Base-by-base conservation (phyloP, 164 flowering plant genomes). In the Magnolia kwangsiensis region DNA sequence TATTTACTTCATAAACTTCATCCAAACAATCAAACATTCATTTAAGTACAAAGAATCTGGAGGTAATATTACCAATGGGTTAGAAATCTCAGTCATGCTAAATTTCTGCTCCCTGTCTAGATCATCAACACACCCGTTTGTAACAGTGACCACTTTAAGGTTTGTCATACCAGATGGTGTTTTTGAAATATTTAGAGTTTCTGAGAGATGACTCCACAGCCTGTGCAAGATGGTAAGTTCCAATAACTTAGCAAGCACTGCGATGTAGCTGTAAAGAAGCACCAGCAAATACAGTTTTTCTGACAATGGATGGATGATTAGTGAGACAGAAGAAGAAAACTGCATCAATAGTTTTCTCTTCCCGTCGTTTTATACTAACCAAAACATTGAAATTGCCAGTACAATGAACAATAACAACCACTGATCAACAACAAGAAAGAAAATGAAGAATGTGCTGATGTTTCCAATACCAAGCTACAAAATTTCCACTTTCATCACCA, bases 381-480 rank as follows among this genome's bases (percentile, higher is more conserved):
- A 63, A 21, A 63, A 63, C 7, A 63, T 18, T n/a, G 65, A 63
- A 18, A 7, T n/a, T 7, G 19, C 65, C 69, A 66, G n/a, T 65
- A 13, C 27, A 31, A 68, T 14, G 71, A 68, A 13, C 50, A 31
- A 31, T 5, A 68, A 24, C 14, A 27, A 31, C 50, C 8, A 31
- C 14, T 27, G 74, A 50, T 51, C 11, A 59, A 37, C 45, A 37
- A 37, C 7, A 5, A n/a, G 45, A 31, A 50, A 27, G 50, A 50
- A 19, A 55, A 51, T 50, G 29, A 71, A 74, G 18, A 68, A n/a
- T 16, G 14, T 16, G 70, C 19, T 63, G 77, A 74, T 20, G 20
- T 37, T 76, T 9, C 45, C 45, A 72, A 45, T 76, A 86, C 89
- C 89, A 86, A 13, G 83, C 81, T 63, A 86, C 87, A 81, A 86